These are phyloP conservation scores for Solanum gandarillasii DNA, from an alignment of 257 asterid genomes.

Conservation along the genomic window DNA sequence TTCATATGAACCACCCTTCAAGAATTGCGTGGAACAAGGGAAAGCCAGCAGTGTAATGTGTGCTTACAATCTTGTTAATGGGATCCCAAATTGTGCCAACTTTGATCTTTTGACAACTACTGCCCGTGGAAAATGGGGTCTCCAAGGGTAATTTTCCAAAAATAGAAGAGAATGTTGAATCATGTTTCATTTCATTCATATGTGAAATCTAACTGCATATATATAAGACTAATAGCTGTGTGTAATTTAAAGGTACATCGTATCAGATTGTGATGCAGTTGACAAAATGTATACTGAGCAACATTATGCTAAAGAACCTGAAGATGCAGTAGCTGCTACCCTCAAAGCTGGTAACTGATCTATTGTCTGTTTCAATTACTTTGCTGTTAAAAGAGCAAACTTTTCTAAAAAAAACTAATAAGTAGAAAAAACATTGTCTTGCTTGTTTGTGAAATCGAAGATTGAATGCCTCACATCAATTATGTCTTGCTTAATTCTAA, in stretches of 20 bases:
- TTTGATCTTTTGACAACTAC: slow-evolving; percentile 31
- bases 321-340: slow-evolving; percentile 64
- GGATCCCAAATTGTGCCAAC: slow-evolving; percentile 64
- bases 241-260: slow-evolving; percentile 33
- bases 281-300: slow-evolving; percentile 35
- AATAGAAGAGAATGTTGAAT: not conserved
- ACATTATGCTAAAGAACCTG: slow-evolving; percentile 50
- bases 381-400: not conserved
- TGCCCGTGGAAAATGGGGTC: slow-evolving; percentile 62
- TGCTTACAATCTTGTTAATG: slow-evolving; percentile 49
- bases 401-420: not conserved
- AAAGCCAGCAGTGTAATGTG: slow-evolving; percentile 35
- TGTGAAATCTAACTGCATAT: not conserved
- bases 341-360: slow-evolving; percentile 54
- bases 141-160: slow-evolving; percentile 35
- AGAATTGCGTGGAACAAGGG: slow-evolving; percentile 49
- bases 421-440: not conserved
- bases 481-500: not conserved
- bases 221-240: not conserved
- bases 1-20: slow-evolving; percentile 64
- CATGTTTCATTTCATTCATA: not conserved
- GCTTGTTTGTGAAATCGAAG: not conserved
- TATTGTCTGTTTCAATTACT: not conserved
- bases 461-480: not conserved
- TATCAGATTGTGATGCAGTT: slow-evolving; percentile 69